These are phyloP conservation scores for Leptomonas pyrrhocoris DNA, from an alignment of 208 protist species.

Conservation along the genomic window DNA sequence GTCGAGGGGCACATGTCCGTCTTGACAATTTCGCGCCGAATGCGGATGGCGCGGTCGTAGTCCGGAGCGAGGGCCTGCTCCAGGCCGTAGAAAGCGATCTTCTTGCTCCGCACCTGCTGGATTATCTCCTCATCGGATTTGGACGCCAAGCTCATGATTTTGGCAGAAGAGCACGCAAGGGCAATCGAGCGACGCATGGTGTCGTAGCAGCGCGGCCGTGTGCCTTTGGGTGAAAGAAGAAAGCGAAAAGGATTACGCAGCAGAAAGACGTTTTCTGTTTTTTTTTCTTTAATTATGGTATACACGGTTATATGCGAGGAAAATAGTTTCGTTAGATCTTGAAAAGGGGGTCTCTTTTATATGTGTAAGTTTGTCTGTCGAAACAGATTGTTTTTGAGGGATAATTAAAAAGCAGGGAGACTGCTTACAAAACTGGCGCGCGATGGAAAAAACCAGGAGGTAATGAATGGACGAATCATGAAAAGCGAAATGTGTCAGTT, in stretches of 20 bases:
- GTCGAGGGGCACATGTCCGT: slow-evolving; percentile 40
- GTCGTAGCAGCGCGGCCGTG: neutral
- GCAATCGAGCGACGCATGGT: slow-evolving; percentile 34
- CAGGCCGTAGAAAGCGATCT: slow-evolving; percentile 85
- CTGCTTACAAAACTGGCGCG: neutral
- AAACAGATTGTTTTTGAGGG: neutral
- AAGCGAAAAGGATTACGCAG: neutral
- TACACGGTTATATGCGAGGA: too few relatives aligned
- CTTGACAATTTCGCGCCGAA: slow-evolving; percentile 85
- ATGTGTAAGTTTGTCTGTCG: neutral
- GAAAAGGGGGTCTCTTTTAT: neutral
- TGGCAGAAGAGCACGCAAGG: slow-evolving; percentile 30
- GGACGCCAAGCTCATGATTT: slow-evolving; percentile 50
- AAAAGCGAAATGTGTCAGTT: slow-evolving; percentile 1
- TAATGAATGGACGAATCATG: slow-evolving; percentile 20
- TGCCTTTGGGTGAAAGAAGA: neutral
- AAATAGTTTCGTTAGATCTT: too few relatives aligned
- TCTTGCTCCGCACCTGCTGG: slow-evolving; percentile 67
- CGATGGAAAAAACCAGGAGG: neutral
- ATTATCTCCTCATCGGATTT: slow-evolving; percentile 78
- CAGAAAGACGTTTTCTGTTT: neutral
- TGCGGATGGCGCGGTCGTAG: slow-evolving; percentile 85
- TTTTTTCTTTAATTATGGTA: too few relatives aligned
- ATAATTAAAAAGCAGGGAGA: neutral
- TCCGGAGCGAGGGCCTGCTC: slow-evolving; percentile 87